Evolutionary conservation across 176 grass and related monocot species (phyloP).

Genomic region (Zea mays): Zm-B73-REFERENCE-NAM-5.0 NC_050103.1:170337501-170338000

Average conservation of each 20-base stretch:
- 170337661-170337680: slow-evolving; percentile 28
- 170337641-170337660: slow-evolving; percentile 65
- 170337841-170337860: slow-evolving; percentile 87
- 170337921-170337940: slow-evolving; percentile 80
- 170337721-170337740: slow-evolving; percentile 71
- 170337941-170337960: slow-evolving; percentile 60
- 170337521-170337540: slow-evolving; percentile 70
- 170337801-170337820: slow-evolving; percentile 60
- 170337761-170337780: slow-evolving; percentile 70
- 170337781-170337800: slow-evolving; percentile 56
- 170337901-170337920: slow-evolving; percentile 78
- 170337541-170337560: slow-evolving; percentile 81
- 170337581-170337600: slow-evolving; percentile 72
- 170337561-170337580: slow-evolving; percentile 65
- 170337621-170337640: slow-evolving; percentile 93
- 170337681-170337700: slow-evolving; percentile 29
- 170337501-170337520: slow-evolving; percentile 79
- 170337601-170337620: slow-evolving; percentile 80
- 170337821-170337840: slow-evolving; percentile 90
- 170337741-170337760: slow-evolving; percentile 76
- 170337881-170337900: slow-evolving; percentile 62
- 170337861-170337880: slow-evolving; percentile 76
- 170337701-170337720: slow-evolving; percentile 26
- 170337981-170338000: slow-evolving; percentile 83
- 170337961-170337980: slow-evolving; percentile 85